Evolutionary conservation across 345 rosid species (phyloP), one percentile per base, ranked within the genome.

Genomic region (Euclidium syriacum): DNA sequence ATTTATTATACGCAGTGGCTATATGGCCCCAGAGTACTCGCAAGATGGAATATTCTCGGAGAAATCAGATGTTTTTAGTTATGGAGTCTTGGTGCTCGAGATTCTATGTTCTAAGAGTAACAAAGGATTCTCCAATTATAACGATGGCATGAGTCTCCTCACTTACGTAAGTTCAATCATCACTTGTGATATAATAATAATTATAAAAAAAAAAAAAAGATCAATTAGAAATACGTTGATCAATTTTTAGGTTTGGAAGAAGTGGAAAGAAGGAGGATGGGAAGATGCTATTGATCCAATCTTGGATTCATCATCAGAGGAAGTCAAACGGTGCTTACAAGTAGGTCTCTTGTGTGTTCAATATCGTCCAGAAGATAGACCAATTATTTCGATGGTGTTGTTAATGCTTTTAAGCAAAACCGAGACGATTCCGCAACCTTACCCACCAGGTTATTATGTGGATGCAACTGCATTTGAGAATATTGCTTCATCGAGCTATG

Each of bases 1-100:
- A 30, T 29, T 29, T 29, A 5, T 29, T 3, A n/a, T 42, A 29
- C 52, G 66, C 71, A 85, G 88, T 47, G 92, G 86, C 2, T 86
- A 86, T 38, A 86, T 86, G 86, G 65, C 87, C 19, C 94, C 87
- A 3, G 92, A 86, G 62, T 86, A 86, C 42, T 86, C 89, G 6
- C 74, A 80, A 81, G 84, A 83, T 30, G 87, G 89, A 2, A 64
- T 52, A 2, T 86, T 79, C 79, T 86, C 87, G 0, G 72, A 44
- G 16, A 86, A 83, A 70, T 86, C 84, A 0, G 87, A 86, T 33
- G 84, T 80, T 30, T 81, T 78, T 35, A 75, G 87, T 49, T 86
- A 83, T 1, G 92, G 85, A 8, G 85, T 85, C 14, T 17, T 85
- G 17, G 66, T 83, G 3, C 46, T 79, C 58, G 92, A 85, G 76